Evolutionary conservation across 2,329 filamentous ascomycete species (phyloP), one percentile per base, ranked within the genome.

Genomic region (Pseudocercospora vitis): DNA sequence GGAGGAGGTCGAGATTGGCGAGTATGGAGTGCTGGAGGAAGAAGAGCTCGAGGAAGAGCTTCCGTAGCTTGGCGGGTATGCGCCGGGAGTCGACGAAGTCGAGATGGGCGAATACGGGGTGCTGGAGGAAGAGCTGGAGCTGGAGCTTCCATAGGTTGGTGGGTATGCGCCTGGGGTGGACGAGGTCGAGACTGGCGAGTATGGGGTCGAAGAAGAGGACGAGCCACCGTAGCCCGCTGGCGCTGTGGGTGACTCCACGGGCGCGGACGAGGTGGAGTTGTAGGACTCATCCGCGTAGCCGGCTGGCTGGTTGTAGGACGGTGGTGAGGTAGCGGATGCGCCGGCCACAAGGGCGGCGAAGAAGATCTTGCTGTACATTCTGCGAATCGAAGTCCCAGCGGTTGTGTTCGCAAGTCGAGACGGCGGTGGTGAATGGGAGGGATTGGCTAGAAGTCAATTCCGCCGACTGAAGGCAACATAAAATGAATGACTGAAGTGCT

Each of bases 401-500:
- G 50, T 21, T 42, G 42, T 47, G 52, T 42, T 50, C 48, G 37
- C 45, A 12, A 29, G 56, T 47, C 53, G 29, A 45, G 52, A 39
- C 44, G 50, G 48, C 52, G 52, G 40, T 51, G 50, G 55, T 35
- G 48, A 52, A 49, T 31, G 37, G 31, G 46, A 47, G 7, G 39
- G 33, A 35, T 44, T 49, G 59, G 62, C 53, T 45, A 54, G 54
- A 59, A 48, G 32, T 63, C 61, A 61, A 64, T 55, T 60, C 60
- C 53, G 60, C 60, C 60, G 48, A 45, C 54, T 39, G 53, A 39
- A 52, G 45, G 55, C 56, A 58, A 61, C 57, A 60, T 57, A 57
- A 61, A 68, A 67, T 52, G 65, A 68, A 64, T 65, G 65, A 67
- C 57, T 61, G 57, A 56, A 51, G 56, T 62, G 59, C 53, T 57